phyloP scores from a whole-genome alignment of 257 asterid genomes.

The Buddleja alternifolia region DNA sequence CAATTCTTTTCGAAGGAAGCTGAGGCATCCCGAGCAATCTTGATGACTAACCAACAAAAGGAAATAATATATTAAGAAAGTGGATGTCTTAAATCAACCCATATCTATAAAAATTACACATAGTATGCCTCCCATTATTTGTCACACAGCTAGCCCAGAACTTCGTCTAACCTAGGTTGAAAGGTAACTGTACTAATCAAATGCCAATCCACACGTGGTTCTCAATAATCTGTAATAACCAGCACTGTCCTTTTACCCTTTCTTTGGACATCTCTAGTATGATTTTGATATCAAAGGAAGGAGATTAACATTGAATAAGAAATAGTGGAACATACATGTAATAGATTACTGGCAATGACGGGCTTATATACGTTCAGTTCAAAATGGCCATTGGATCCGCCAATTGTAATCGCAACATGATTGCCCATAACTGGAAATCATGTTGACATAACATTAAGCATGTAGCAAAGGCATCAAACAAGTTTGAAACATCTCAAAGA shows the following conservation, averaged over 20 bases:
- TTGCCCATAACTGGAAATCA: conserved; percentile 77
- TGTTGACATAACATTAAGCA: too few species aligned
- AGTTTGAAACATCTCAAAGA: conserved; percentile 1
- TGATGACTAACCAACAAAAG: conserved; percentile 56
- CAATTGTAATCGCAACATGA: conserved; percentile 87
- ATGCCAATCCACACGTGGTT: too few species aligned
- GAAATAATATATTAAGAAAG: conserved; percentile 20
- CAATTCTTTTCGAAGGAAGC: conserved; percentile 95
- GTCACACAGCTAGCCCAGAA: neutral
- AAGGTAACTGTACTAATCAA: too few species aligned
- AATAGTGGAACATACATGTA: conserved; percentile 64
- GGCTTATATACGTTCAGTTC: conserved; percentile 97
- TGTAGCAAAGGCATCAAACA: conserved; percentile 4
- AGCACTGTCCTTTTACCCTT: too few species aligned
- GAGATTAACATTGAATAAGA: conserved; percentile 8
- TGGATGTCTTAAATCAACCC: neutral
- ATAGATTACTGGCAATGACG: conserved; percentile 81
- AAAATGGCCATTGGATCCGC: conserved; percentile 95
- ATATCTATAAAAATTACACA: neutral
- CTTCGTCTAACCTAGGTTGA: too few species aligned
- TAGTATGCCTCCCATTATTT: too few species aligned
- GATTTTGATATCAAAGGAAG: neutral
- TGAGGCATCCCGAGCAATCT: conserved; percentile 95
- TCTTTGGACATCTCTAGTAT: neutral
- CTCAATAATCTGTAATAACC: too few species aligned